phyloP scores from a whole-genome alignment of 805 yeast genomes.

The Sungouiozyma intestinalis region DNA sequence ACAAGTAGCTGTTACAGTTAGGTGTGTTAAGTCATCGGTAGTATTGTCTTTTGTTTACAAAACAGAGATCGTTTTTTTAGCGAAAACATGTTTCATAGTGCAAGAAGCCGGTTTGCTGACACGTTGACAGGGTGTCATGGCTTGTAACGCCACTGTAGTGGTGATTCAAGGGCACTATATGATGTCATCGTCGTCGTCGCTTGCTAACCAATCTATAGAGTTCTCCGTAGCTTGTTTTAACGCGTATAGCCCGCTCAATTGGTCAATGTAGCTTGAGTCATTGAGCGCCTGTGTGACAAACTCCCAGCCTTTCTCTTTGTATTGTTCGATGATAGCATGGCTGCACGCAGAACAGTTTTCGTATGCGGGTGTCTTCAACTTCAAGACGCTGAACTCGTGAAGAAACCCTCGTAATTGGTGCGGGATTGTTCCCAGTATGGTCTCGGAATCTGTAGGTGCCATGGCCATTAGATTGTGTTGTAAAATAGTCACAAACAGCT shows the following conservation, averaged over 20 bases:
- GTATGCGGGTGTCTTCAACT: slow-evolving; percentile 63
- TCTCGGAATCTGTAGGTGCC: slow-evolving; percentile 17
- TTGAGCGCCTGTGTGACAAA: slow-evolving; percentile 66
- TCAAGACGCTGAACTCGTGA: slow-evolving; percentile 50
- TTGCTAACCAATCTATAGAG: slow-evolving; percentile 23
- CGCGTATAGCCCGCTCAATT: slow-evolving; percentile 64
- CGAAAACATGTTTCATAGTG: background rate
- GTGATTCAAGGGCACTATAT: background rate
- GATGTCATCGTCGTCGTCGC: slow-evolving; percentile 6
- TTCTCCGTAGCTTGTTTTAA: slow-evolving; percentile 50
- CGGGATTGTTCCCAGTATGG: slow-evolving; percentile 61
- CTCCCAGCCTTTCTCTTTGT: slow-evolving; percentile 56
- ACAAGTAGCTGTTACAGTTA: too few species aligned
- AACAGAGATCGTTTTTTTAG: background rate
- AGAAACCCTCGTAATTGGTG: slow-evolving; percentile 90
- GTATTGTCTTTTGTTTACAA: background rate
- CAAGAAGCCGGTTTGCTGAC: too few species aligned
- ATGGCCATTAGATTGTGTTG: slow-evolving; percentile 47
- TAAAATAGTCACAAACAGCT: slow-evolving; percentile 59
- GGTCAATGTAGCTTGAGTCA: slow-evolving; percentile 58
- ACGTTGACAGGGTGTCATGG: too few species aligned
- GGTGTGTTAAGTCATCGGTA: background rate
- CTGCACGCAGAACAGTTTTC: slow-evolving; percentile 85
- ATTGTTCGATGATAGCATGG: slow-evolving; percentile 41
- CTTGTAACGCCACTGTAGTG: too few species aligned